Evolutionary conservation across 2,329 filamentous ascomycete species (phyloP).

Genomic region (Stemphylium beticola): DNA sequence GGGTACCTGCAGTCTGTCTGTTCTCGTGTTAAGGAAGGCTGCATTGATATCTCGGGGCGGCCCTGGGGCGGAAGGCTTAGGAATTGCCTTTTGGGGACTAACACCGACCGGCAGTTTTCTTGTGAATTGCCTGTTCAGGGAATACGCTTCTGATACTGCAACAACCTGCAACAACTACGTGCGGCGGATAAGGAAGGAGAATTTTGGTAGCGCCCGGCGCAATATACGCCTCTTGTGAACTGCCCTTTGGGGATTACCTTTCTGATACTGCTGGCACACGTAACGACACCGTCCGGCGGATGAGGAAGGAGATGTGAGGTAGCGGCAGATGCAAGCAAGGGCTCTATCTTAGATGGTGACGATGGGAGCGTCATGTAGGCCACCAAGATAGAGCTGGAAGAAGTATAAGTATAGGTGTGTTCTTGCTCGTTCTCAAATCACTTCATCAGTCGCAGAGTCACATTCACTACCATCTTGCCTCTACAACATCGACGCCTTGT

Average conservation of each 20-base stretch:
- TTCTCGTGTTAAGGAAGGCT: slow-evolving; percentile 12
- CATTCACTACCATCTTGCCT: slow-evolving; percentile 30
- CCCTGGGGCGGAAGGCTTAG: slow-evolving; percentile 15
- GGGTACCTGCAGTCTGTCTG: slow-evolving; percentile 10
- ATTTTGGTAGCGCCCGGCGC: slow-evolving; percentile 5
- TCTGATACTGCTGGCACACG: slow-evolving; percentile 16
- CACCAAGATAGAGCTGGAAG: slow-evolving; percentile 1
- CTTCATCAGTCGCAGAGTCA: slow-evolving; percentile 24
- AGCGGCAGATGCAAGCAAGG: slow-evolving; percentile 10
- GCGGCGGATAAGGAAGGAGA: slow-evolving; percentile 28
- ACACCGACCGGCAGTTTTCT: slow-evolving; percentile 2
- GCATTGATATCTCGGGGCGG: slow-evolving; percentile 15
- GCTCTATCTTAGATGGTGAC: slow-evolving; percentile 3
- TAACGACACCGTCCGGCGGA: slow-evolving; percentile 13
- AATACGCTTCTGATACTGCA: slow-evolving; percentile 18
- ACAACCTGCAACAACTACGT: slow-evolving; percentile 9
- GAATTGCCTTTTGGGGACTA: slow-evolving; percentile 23
- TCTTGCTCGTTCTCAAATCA: slow-evolving; percentile 2
- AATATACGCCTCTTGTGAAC: neutral
- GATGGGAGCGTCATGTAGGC: slow-evolving; percentile 8
- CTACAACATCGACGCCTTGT: slow-evolving; percentile 26
- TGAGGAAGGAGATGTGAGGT: slow-evolving; percentile 24
- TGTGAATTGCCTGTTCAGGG: slow-evolving; percentile 7
- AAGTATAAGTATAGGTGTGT: slow-evolving; percentile 28
- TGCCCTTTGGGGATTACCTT: slow-evolving; percentile 15